Percentiles rank a stretch among this genome's conserved stretches.
Evolutionary conservation across 805 yeast genomes (phyloP).

Genomic region (Ogataea kodamae): DNA sequence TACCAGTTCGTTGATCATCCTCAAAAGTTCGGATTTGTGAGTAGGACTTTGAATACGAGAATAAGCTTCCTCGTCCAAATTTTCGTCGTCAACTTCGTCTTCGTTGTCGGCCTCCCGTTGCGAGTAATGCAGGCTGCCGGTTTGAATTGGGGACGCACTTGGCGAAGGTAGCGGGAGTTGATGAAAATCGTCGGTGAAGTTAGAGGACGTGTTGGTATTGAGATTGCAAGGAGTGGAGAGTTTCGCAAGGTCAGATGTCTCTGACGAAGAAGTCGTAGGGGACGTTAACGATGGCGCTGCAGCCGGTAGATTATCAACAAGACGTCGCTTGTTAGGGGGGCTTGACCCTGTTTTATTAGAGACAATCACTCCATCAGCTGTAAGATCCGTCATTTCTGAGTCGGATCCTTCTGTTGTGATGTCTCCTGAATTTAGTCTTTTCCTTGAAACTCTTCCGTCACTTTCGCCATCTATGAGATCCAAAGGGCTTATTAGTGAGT

Average conservation of each 20-base stretch:
- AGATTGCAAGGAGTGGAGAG: conserved; percentile 13
- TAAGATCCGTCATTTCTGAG: conserved; percentile 20
- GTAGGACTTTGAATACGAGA: conserved; percentile 2
- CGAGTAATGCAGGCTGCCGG: conserved; percentile 23
- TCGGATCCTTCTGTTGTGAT: conserved; percentile 10
- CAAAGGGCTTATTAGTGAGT: not conserved
- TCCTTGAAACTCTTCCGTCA: conserved; percentile 12
- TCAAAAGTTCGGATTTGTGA: conserved; percentile 33
- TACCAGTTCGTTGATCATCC: conserved; percentile 35
- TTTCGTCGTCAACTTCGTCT: conserved; percentile 1
- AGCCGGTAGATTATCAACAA: conserved; percentile 13
- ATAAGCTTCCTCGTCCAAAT: too few species aligned
- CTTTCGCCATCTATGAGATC: conserved; percentile 1
- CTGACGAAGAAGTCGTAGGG: conserved; percentile 16
- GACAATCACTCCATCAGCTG: conserved; percentile 12
- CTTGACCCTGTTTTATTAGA: conserved; percentile 14
- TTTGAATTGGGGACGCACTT: conserved; percentile 55
- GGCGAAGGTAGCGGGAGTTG: conserved; percentile 69
- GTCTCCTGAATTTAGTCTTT: conserved; percentile 18
- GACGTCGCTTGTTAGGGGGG: conserved; percentile 22
- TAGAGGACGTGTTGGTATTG: conserved; percentile 7
- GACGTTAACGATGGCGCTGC: conserved; percentile 12
- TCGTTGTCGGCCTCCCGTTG: conserved; percentile 22
- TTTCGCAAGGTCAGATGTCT: conserved; percentile 14
- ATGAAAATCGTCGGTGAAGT: conserved; percentile 24